Base-by-base conservation (phyloP, 495 filamentous ascomycete genomes). In the Aspergillus homomorphus region DNA sequence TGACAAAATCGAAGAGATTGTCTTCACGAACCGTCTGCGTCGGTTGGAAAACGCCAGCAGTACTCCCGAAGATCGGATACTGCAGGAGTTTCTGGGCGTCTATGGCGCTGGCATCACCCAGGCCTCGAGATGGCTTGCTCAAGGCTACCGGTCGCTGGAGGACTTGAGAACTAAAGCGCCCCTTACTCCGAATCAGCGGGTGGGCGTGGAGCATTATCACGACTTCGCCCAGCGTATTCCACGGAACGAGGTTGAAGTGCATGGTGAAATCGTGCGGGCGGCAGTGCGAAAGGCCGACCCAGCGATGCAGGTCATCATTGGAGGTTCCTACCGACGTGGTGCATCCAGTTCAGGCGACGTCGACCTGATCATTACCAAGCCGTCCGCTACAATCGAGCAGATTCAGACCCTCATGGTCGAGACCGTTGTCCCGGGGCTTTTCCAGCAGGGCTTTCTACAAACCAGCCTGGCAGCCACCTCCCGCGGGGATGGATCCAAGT, bases 1-100 rank as follows among this genome's bases (percentile, higher is more conserved):
- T 0, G 77, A 80, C 43, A 97, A 97, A 65, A 96, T 98, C 55
- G 88, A 95, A 65, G 94, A 98, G 66, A 96, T 97, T 49, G 91
- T 83, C 5, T 68, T 72, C 53, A 97, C 93, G 0, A 84, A 92
- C 65, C 77, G 77, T 15, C 83, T 98, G 0, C 80, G 84, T 19
- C 84, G 88, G 41, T 78, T 97, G 2, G 89, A 96, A 0, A 81
- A 83, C 62, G 79, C 87, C 0, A 82, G 79, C 53, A 63, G 74
- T 15, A 87, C 93, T n/a, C 80, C 85, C 0, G 76, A 78, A 15
- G 87, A 91, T 64, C 70, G 72, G 2, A 72, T 82, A 0, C 69
- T 96, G 16, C 84, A 85, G 30, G 60, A 77, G 2, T 97, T 97
- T 63, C 71, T 90, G 18, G 80, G 85, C 0, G 82, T 97, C 15